These are phyloP conservation scores for Ganoderma resinaceum DNA, from an alignment of 1,284 basidiomycete species.

Conservation along the genomic window DNA sequence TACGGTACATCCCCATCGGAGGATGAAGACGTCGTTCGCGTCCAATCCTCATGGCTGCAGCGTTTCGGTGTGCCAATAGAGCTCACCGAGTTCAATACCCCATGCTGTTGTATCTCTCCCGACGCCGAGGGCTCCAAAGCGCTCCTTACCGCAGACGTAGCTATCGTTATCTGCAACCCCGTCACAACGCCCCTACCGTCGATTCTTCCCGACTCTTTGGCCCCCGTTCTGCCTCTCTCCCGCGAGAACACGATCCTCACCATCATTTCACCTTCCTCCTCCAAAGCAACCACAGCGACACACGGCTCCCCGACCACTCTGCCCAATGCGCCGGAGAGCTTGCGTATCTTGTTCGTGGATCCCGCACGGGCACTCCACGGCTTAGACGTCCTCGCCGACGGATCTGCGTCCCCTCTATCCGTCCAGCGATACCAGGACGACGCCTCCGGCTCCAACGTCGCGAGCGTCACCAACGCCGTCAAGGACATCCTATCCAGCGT, in stretches of 20 bases:
- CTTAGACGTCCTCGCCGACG: conserved; percentile 51
- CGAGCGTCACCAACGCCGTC: conserved; percentile 53
- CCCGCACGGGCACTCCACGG: conserved; percentile 62
- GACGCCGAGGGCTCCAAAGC: conserved; percentile 25
- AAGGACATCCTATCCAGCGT: conserved; percentile 40
- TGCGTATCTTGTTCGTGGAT: conserved; percentile 58
- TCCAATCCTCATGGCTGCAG: conserved; percentile 60
- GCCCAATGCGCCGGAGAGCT: conserved; percentile 19
- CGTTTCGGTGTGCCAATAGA: conserved; percentile 57
- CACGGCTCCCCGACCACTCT: conserved; percentile 22
- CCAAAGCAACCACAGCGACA: conserved; percentile 29
- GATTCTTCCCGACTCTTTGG: conserved; percentile 39
- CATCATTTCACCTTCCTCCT: conserved; percentile 42
- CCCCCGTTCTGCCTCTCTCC: conserved; percentile 45
- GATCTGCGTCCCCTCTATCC: conserved; percentile 52
- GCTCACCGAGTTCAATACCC: conserved; percentile 51
- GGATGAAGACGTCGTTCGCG: conserved; percentile 20
- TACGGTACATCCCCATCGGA: conserved; percentile 30
- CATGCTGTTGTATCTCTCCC: conserved; percentile 26
- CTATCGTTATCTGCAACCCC: conserved; percentile 66
- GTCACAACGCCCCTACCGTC: conserved; percentile 52
- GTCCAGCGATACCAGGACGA: conserved; percentile 71
- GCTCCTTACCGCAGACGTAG: conserved; percentile 61
- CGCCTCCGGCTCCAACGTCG: conserved; percentile 63
- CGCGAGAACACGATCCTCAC: conserved; percentile 61